Base-by-base conservation (phyloP, 139 green algal species). In the Haematococcus lacustris region DNA sequence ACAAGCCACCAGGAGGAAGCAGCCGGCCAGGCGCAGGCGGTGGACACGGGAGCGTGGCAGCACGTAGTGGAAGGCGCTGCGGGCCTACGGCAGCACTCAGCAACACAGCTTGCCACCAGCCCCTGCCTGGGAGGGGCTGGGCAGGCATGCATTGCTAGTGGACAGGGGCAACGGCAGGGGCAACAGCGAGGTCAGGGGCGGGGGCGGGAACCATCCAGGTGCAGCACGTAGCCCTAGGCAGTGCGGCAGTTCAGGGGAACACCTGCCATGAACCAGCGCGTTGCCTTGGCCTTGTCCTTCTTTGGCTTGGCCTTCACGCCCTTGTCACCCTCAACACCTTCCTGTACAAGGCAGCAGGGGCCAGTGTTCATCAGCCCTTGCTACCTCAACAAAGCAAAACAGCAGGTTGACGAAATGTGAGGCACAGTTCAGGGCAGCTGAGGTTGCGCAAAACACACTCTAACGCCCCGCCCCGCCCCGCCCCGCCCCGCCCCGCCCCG, bases 1-100 rank as follows among this genome's bases (percentile, higher is more conserved):
- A 1, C 76, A 5, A 3, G 86, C 13, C 21, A 96, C 70, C 41
- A 94, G 71, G 33, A 86, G 5, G n/a, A 94, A 80, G 75, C 89
- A 94, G 0, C 75, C 50, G 50, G 84, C n/a, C 76, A 87, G 64
- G 41, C 67, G 77, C 78, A 84, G 5, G 53, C 71, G 74, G 60
- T 86, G 74, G 7, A 37, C 32, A 0, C 62, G 59, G 34, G 33
- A 78, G 30, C 83, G 62, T 0, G 85, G 87, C 85, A 85, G 87
- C 23, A 89, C 87, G 57, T 90, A 92, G 26, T 57, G 65, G 74
- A 78, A 83, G 2, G 82, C 53, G 33, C 23, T 26, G 9, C 23
- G 33, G 4, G 53, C 53, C 53, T 64, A 26, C 53, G 33, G 26
- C 43, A 53, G 43, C 43, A 53, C 9, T 9, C 43, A 53, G 43